Evolutionary conservation across 495 filamentous ascomycete genomes (phyloP), one percentile per base, ranked within the genome.

Genomic region (Annulohypoxylon bovei): DNA sequence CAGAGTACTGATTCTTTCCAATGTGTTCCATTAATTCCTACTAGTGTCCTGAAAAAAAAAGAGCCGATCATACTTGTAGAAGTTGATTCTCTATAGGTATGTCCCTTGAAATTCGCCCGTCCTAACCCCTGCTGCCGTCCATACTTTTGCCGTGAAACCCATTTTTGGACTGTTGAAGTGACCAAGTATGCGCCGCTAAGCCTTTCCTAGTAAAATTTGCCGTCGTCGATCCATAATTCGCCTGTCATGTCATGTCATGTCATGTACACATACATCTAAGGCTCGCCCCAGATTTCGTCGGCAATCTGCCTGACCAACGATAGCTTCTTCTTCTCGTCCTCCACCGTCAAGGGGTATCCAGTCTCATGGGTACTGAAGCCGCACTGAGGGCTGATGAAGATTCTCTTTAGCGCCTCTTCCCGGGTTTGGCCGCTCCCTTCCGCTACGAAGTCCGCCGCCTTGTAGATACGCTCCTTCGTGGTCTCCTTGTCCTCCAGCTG

Each of bases 301-400:
- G 90, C 90, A 74, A 93, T 86, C 70, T 89, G 83, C 49, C 90
- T 84, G 27, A 93, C 88, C 32, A 93, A 75, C 54, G 82, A 81
- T 64, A 93, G 75, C 81, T 93, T 93, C 70, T 83, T 85, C 71
- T 90, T 87, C 89, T 92, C 89, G 40, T 90, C 90, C 7, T 90
- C 83, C 63, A 85, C 78, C 44, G 82, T 85, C 33, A 93, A 81
- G 11, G 86, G 84, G 65, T 93, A 92, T 0, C 90, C 91, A 67
- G 82, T 88, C 65, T 86, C 84, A 73, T 92, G 90, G 18, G 88
- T 91, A 46, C 89, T 91, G 77, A 94, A 94, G 8, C 92, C 92
- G 78, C 92, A 94, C 82, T 94, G 91, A 0, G 91, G 92, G 77
- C 88, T 91, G 44, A 93, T 86, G 67, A 85, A 86, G 39, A 93